Evolutionary conservation across 345 rosid genomes (phyloP).

Genomic region (Rubroshorea leprosula): DNA sequence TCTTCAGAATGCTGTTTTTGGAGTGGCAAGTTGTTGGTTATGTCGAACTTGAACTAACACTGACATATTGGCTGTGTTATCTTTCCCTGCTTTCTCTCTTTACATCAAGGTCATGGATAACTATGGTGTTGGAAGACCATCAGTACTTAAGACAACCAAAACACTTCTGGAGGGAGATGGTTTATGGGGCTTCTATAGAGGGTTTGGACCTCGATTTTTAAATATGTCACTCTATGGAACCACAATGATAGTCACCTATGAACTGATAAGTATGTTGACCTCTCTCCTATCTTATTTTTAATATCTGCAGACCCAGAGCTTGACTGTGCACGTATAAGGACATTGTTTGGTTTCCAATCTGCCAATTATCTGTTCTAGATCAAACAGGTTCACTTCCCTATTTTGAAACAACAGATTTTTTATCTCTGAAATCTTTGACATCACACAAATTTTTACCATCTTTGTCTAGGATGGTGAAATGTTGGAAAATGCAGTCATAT

Average conservation of each 20-base stretch:
- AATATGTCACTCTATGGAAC: constrained; percentile 62
- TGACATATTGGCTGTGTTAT: no score
- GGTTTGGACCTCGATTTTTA: constrained; percentile 55
- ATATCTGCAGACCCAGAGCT: no score
- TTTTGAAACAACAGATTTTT: no score
- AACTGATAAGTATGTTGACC: constrained; percentile 45
- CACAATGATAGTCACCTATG: constrained; percentile 64
- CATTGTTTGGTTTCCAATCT: no score
- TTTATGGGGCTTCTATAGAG: constrained; percentile 62
- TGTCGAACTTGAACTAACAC: background rate
- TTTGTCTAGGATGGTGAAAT: no score
- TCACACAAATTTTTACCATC: no score
- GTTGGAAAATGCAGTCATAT: no score
- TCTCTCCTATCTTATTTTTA: background rate
- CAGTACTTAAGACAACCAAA: constrained; percentile 44
- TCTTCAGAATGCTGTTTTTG: background rate
- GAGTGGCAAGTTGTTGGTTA: no score
- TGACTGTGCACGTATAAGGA: no score
- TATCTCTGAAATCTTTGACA: no score
- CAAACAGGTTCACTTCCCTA: no score
- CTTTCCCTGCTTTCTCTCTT: constrained; percentile 1
- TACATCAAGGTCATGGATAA: constrained; percentile 48
- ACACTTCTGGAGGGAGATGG: constrained; percentile 48
- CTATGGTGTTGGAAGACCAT: constrained; percentile 55
- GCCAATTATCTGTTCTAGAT: no score